Evolutionary conservation across 176 grass and related monocot genomes (phyloP), one percentile per base, ranked within the genome.

Genomic region (Carex cristatella): DNA sequence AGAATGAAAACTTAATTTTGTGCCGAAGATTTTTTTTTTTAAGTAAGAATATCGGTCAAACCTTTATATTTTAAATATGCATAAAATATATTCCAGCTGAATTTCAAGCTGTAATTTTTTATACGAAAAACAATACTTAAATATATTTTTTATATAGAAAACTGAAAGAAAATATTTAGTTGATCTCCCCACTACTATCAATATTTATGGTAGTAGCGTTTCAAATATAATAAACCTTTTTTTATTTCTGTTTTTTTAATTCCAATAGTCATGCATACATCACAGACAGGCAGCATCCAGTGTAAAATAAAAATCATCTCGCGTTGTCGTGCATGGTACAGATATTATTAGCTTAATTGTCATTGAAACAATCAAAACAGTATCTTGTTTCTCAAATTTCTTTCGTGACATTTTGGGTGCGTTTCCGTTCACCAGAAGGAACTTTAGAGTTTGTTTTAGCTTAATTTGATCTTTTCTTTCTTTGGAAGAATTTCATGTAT

Each of bases 341-440:
- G 18, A 49, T 72, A 72, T 72, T 72, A 72, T 72, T 55, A 76
- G 48, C 72, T 76, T 77, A 77, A 77, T 77, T 14, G 67, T 69
- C 23, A 18, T 16, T 16, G 3, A 28, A 77, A 55, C 49, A 56
- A 77, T 11, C 44, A 51, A 74, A 48, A 53, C 70, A 51, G 28
- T 12, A 2, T 23, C 5, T 77, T 55, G 48, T 55, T 55, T 56
- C 10, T 55, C 48, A 53, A 10, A 55, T 27, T 32, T 5, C 27
- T 77, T 31, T 28, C 14, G 23, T 76, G n/a, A 54, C 71, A 75
- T 76, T 54, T 55, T 7, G 23, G 9, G 9, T 54, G 14, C 46
- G 1, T 9, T 75, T 75, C 0, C 72, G 19, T 76, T 28, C 31
- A 55, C 48, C 46, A 11, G 10, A 54, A 76, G 48, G 10, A 76